Evolutionary conservation across 331 rosid genomes (phyloP), one percentile per base, ranked within the genome.

Genomic region (Malus hybrid): DNA sequence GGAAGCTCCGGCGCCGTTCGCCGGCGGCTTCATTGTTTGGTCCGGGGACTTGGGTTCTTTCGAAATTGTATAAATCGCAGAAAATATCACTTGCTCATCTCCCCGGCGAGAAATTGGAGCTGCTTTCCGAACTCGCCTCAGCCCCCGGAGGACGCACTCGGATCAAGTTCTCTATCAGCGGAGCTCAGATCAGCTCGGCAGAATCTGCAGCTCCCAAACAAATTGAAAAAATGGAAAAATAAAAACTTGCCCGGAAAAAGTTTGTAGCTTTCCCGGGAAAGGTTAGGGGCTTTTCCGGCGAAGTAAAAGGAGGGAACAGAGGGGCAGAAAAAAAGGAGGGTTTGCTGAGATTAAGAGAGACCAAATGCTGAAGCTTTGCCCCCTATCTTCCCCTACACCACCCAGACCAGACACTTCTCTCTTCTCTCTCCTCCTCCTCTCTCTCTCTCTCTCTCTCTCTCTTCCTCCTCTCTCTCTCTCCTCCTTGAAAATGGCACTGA

Each of bases 291-390:
- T 44, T 31, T 34, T 10, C 69, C 76, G 81, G 87, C 63, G 19
- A 66, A 55, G 36, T 50, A 29, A 74, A 55, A 52, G 80, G 74
- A 66, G 77, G 66, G 76, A 76, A 72, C 57, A 65, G 54, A 71
- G 54, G 50, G 69, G 81, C 73, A 76, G 72, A 28, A 70, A 75
- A 80, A 83, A 57, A 77, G 84, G 70, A 64, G 36, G 70, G 80
- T 55, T 57, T 81, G 86, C 77, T 72, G 67, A 81, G 89, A 76
- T 61, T 52, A 67, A 13, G 76, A 86, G 87, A 77, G 90, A 88
- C 93, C 89, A 81, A 83, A 89, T 75, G 86, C 89, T 79, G 85
- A 79, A 77, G 70, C 74, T 74, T 71, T 89, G 93, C 84, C 86
- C 87, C 93, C 88, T 83, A 72, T 75, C 84, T 77, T 79, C 81